phyloP scores from a whole-genome alignment of 2,329 filamentous ascomycete species.

The Phialophora tarda region DNA sequence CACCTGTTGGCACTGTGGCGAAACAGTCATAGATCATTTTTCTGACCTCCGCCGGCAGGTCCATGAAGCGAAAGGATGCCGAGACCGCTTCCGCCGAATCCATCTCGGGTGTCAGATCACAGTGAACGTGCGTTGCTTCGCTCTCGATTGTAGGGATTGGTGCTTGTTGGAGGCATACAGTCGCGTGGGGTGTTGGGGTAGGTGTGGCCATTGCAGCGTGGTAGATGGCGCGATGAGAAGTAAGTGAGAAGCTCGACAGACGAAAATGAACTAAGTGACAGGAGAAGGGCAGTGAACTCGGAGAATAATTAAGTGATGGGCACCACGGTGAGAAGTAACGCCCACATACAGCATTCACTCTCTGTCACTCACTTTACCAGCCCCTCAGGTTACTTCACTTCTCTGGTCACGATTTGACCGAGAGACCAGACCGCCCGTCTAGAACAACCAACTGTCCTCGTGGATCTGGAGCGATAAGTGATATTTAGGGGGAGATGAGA shows the following conservation, averaged over 20 bases:
- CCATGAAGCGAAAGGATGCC: background rate
- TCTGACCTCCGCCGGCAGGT: background rate
- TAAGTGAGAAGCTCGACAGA: background rate
- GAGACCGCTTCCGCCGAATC: background rate
- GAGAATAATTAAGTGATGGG: background rate
- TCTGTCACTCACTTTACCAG: background rate
- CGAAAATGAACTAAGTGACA: background rate
- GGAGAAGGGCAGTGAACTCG: background rate
- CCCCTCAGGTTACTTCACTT: background rate
- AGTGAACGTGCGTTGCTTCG: background rate
- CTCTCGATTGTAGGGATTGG: background rate
- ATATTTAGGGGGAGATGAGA: background rate
- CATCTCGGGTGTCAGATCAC: background rate
- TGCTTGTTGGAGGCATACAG: background rate
- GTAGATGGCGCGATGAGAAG: background rate
- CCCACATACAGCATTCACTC: background rate
- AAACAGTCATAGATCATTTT: background rate
- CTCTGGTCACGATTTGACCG: background rate
- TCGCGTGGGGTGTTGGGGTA: background rate
- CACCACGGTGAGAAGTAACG: background rate
- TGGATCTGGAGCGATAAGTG: background rate
- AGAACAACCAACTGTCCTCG: too few species aligned
- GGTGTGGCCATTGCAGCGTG: background rate
- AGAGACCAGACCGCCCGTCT: background rate
- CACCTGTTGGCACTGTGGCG: background rate